Evolutionary conservation across 1,284 basidiomycete genomes (phyloP), one percentile per base, ranked within the genome.

Genomic region (Trametes sp.): DNA sequence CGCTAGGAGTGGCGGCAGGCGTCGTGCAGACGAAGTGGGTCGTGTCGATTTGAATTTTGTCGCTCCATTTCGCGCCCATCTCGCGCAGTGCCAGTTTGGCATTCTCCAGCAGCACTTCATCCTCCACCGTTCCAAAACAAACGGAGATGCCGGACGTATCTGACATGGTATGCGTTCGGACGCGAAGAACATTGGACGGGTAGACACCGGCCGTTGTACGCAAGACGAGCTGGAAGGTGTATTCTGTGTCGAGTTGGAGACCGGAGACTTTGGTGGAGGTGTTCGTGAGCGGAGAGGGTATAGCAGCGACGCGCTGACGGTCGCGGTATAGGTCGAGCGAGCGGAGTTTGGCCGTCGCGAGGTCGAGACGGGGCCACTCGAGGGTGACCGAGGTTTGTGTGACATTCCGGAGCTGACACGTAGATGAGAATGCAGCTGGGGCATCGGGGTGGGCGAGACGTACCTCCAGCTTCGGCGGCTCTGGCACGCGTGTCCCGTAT

Each of bases 21-120:
- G 92, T 94, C 3, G 94, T 96, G 73, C 95, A 97, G 38, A 98
- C 95, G 70, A 97, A 98, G 76, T 98, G 96, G 0, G 95, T 97
- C 6, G 96, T 98, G 72, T 98, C 96, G 61, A 98, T 96, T 78
- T 96, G 94, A 28, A 99, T 96, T 69, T 89, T 90, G 67, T 96
- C 92, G 69, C 90, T 93, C 88, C 91, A 95, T 66, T 91, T 90
- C 0, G 93, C 96, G 24, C 84, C 84, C 89, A 98, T 96, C 69
- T 93, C 89, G 48, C 82, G 74, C 54, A 98, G 76, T 10, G 93
- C 93, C 57, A 85, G 74, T 74, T 93, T 94, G 44, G 90, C 87
- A 63, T 94, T 88, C 70, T 92, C 89, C 55, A 96, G 80, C 60
- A 95, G 75, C 0, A 87, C 83, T 2, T 84, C 77, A 66, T 96